Conservation (phyloP, 768 basidiomycete species). For the Boletus rufocinnamomeus region DNA sequence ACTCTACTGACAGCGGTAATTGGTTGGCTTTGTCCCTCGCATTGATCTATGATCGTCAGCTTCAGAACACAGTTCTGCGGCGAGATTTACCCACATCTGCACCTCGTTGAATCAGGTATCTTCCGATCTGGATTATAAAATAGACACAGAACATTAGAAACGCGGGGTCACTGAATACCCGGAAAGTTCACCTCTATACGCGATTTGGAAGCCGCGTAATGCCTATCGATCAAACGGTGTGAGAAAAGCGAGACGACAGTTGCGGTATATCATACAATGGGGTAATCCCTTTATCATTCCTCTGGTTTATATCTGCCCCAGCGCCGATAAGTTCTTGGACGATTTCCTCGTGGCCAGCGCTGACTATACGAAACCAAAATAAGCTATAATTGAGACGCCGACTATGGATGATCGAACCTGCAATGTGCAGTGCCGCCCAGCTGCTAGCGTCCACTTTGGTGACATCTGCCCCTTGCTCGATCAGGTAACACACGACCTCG, state of each 20-base stretch:
- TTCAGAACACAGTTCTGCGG: constrained; percentile 32
- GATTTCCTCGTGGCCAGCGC: constrained; percentile 76
- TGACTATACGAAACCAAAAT: constrained; percentile 48
- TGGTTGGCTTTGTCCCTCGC: constrained; percentile 93
- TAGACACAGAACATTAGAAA: constrained; percentile 29
- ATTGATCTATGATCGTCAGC: constrained; percentile 70
- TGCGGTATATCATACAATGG: constrained; percentile 59
- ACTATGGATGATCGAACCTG: constrained; percentile 46
- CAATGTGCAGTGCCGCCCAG: constrained; percentile 82
- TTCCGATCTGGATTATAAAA: constrained; percentile 69
- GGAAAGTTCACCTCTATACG: constrained; percentile 65
- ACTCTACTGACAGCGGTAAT: constrained; percentile 66
- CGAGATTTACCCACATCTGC: constrained; percentile 73
- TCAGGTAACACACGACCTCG: constrained; percentile 66
- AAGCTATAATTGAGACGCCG: neutral
- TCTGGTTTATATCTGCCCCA: constrained; percentile 79
- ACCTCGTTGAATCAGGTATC: constrained; percentile 79
- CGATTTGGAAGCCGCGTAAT: constrained; percentile 93
- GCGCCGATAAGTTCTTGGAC: constrained; percentile 78
- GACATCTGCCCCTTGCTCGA: constrained; percentile 71
- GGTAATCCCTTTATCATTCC: constrained; percentile 81
- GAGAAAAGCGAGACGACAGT: neutral
- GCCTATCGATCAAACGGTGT: constrained; percentile 46
- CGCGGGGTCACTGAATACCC: constrained; percentile 26
- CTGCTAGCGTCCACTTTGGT: constrained; percentile 62